Percentiles rank a stretch among this genome's conserved stretches.
phyloP scores from a whole-genome alignment of 805 yeast species.

The Lachancea quebecensis region DNA sequence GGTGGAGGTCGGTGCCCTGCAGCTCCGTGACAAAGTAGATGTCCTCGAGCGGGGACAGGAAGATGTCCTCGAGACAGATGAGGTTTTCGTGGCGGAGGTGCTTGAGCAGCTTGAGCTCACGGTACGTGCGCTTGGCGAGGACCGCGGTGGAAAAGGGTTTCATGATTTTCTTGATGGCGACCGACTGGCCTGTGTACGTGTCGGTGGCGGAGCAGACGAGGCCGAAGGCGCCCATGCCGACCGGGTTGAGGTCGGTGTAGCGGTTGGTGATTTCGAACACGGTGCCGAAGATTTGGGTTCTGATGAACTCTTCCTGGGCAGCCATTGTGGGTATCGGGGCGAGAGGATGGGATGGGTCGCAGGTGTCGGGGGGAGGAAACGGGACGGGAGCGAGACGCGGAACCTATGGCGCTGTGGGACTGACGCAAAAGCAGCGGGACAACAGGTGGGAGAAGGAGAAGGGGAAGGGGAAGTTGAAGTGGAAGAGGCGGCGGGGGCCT shows the following conservation, averaged over 20 bases:
- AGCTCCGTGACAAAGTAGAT: conserved; percentile 93
- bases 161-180: conserved; percentile 96
- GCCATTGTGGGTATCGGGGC: conserved; percentile 13
- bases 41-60: conserved; percentile 90
- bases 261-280: conserved; percentile 88
- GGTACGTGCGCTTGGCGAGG: conserved; percentile 90
- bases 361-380: too few species aligned
- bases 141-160: conserved; percentile 94
- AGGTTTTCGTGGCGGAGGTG: conserved; percentile 92
- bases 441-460: too few species aligned
- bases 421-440: too few species aligned
- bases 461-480: too few species aligned
- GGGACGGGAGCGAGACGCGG: too few species aligned
- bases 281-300: conserved; percentile 93
- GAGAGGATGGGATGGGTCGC: too few species aligned
- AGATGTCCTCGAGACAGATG: conserved; percentile 88
- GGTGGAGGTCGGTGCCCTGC: conserved; percentile 93
- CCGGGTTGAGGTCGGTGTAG: conserved; percentile 89
- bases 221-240: conserved; percentile 99
- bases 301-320: conserved; percentile 37
- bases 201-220: conserved; percentile 95
- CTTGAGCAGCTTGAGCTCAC: conserved; percentile 89
- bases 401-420: too few species aligned
- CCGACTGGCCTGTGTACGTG: conserved; percentile 81
- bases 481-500: too few species aligned